These are phyloP conservation scores for Solanum appendiculatum DNA, from an alignment of 257 asterid species.

Conservation along the genomic window DNA sequence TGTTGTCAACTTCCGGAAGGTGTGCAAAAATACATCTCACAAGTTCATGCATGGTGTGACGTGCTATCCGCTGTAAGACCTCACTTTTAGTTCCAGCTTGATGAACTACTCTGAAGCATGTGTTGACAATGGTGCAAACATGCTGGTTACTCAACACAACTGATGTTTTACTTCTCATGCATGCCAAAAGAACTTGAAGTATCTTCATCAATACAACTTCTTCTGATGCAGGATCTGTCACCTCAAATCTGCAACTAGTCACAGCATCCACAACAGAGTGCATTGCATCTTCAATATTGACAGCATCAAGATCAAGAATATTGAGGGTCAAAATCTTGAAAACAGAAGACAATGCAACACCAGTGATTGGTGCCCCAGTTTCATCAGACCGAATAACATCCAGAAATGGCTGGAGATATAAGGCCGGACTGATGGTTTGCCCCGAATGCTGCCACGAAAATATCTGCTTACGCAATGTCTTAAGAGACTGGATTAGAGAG, in stretches of 20 bases:
- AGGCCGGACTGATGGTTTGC: slow-evolving; percentile 65
- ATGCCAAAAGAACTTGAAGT: slow-evolving; percentile 92
- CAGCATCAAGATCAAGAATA: slow-evolving; percentile 59
- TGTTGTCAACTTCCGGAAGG: slow-evolving; percentile 74
- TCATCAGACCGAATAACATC: slow-evolving; percentile 93
- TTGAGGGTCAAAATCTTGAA: slow-evolving; percentile 87
- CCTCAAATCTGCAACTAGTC: slow-evolving; percentile 95
- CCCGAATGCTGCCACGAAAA: slow-evolving; percentile 80
- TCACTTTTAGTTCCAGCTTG: slow-evolving; percentile 94
- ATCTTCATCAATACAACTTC: slow-evolving; percentile 93
- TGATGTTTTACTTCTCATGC: slow-evolving; percentile 86
- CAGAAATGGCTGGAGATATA: slow-evolving; percentile 93
- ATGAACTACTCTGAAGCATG: slow-evolving; percentile 82
- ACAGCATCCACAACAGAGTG: slow-evolving; percentile 89
- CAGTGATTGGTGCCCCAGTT: slow-evolving; percentile 91
- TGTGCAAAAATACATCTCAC: slow-evolving; percentile 86
- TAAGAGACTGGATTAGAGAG: slow-evolving; percentile 84
- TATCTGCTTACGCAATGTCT: slow-evolving; percentile 68
- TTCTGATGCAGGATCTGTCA: slow-evolving; percentile 95
- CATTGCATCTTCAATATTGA: slow-evolving; percentile 79
- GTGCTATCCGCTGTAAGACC: slow-evolving; percentile 83
- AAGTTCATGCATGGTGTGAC: slow-evolving; percentile 92
- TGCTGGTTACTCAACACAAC: slow-evolving; percentile 87
- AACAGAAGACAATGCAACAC: slow-evolving; percentile 85
- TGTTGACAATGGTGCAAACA: slow-evolving; percentile 82